Conservation (phyloP, 2,329 filamentous ascomycete genomes). For the Aspergillus arachidicola region DNA sequence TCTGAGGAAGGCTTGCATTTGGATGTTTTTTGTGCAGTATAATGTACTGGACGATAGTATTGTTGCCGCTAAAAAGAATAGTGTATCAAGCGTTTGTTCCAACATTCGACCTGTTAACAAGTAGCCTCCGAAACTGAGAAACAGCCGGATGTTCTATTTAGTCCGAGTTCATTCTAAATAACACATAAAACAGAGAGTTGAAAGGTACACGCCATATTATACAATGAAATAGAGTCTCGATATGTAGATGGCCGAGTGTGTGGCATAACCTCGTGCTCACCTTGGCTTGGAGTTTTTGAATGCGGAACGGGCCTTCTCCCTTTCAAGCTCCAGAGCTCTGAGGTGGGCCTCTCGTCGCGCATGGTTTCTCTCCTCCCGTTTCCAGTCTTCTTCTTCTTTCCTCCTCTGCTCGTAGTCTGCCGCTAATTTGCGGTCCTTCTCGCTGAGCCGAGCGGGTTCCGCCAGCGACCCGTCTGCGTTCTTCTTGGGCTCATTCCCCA, state of each 20-base stretch:
- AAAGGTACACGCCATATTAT: slow-evolving; percentile 18
- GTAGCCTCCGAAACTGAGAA: background rate
- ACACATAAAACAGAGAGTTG: slow-evolving; percentile 10
- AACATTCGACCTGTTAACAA: background rate
- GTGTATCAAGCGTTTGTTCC: background rate
- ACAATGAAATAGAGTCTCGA: slow-evolving; percentile 16
- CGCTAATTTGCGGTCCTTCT: slow-evolving; percentile 36
- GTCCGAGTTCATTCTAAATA: slow-evolving; percentile 10
- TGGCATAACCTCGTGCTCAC: slow-evolving; percentile 13
- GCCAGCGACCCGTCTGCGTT: slow-evolving; percentile 24
- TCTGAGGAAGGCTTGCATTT: background rate
- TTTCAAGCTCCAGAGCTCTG: slow-evolving; percentile 26
- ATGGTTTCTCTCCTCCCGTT: slow-evolving; percentile 40
- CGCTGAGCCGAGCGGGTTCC: slow-evolving; percentile 27
- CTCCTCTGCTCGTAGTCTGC: slow-evolving; percentile 33
- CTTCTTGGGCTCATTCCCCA: slow-evolving; percentile 24
- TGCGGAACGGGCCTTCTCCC: slow-evolving; percentile 26
- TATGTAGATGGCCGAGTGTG: slow-evolving; percentile 5
- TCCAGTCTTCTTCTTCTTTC: slow-evolving; percentile 33
- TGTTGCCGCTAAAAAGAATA: background rate
- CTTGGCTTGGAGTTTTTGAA: slow-evolving; percentile 16
- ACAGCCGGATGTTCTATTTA: slow-evolving; percentile 10
- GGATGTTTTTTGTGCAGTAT: background rate
- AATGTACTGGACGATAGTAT: background rate
- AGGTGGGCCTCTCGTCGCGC: slow-evolving; percentile 32